Conservation (phyloP, 1,284 basidiomycete genomes). For the Afroboletus lepidellus region DNA sequence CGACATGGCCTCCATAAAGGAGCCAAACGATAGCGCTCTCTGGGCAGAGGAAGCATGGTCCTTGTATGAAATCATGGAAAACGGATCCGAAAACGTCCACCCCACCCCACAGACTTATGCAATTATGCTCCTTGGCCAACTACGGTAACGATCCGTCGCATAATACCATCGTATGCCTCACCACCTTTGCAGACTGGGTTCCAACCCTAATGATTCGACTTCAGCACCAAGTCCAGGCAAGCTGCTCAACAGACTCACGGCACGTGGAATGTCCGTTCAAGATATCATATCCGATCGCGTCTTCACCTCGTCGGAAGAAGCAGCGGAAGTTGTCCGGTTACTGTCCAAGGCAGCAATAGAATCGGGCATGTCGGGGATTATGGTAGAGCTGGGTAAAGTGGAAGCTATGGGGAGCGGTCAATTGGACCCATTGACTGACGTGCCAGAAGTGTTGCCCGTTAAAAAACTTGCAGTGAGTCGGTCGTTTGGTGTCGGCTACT, state of each 20-base stretch:
- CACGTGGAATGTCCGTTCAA: constrained; percentile 50
- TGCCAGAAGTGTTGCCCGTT: constrained; percentile 62
- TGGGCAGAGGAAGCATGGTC: constrained; percentile 63
- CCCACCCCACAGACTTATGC: constrained; percentile 66
- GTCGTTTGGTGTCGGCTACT: background rate
- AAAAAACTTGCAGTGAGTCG: constrained; percentile 27
- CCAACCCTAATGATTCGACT: constrained; percentile 27
- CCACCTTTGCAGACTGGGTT: constrained; percentile 37
- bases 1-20: constrained; percentile 51
- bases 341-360: constrained; percentile 62
- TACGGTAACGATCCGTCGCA: constrained; percentile 39
- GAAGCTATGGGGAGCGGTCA: constrained; percentile 43
- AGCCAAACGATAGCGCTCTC: constrained; percentile 38
- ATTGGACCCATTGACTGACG: constrained; percentile 45
- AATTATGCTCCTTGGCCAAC: constrained; percentile 57
- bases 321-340: constrained; percentile 50
- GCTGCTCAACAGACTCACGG: constrained; percentile 49
- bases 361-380: constrained; percentile 47
- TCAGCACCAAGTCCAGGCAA: constrained; percentile 17
- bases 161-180: constrained; percentile 3
- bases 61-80: constrained; percentile 57
- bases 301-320: constrained; percentile 53
- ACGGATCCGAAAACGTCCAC: constrained; percentile 43
- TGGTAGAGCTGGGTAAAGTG: constrained; percentile 56
- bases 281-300: constrained; percentile 58